These are phyloP conservation scores for Pestalotiopsis sp. DNA, from an alignment of 2,329 filamentous ascomycete species.

Conservation along the genomic window DNA sequence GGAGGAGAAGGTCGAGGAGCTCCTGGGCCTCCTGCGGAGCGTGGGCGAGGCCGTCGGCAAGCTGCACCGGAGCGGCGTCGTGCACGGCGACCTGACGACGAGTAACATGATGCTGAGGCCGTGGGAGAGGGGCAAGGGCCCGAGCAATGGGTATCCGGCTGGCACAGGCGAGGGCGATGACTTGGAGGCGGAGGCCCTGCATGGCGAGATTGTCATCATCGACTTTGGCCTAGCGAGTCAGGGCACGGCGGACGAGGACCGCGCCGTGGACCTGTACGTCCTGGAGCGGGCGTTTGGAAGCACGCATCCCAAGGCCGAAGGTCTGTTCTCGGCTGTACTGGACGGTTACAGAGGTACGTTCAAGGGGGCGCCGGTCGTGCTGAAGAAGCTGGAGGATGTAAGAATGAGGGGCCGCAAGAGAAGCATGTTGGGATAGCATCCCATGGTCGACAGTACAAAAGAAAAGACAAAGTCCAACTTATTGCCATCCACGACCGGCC, in stretches of 20 bases:
- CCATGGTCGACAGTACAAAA: neutral
- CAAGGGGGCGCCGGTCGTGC: slow-evolving; percentile 72
- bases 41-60: slow-evolving; percentile 73
- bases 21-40: slow-evolving; percentile 67
- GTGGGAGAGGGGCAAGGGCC: slow-evolving; percentile 24
- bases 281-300: slow-evolving; percentile 92
- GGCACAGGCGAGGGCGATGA: slow-evolving; percentile 18
- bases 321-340: slow-evolving; percentile 74
- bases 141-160: slow-evolving; percentile 16
- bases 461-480: neutral
- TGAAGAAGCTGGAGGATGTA: slow-evolving; percentile 88
- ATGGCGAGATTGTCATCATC: slow-evolving; percentile 84
- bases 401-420: slow-evolving; percentile 92
- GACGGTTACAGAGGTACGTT: slow-evolving; percentile 74
- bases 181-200: slow-evolving; percentile 37
- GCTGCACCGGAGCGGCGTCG: slow-evolving; percentile 82
- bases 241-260: slow-evolving; percentile 83
- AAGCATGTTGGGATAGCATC: slow-evolving; percentile 84
- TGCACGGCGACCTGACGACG: slow-evolving; percentile 95
- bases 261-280: slow-evolving; percentile 95
- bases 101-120: slow-evolving; percentile 89
- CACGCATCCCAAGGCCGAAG: slow-evolving; percentile 86
- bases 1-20: slow-evolving; percentile 47
- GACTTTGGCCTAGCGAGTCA: slow-evolving; percentile 91
- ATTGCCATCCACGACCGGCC: neutral